phyloP scores from a whole-genome alignment of 257 asterid species.

The Solanum arcanum region DNA sequence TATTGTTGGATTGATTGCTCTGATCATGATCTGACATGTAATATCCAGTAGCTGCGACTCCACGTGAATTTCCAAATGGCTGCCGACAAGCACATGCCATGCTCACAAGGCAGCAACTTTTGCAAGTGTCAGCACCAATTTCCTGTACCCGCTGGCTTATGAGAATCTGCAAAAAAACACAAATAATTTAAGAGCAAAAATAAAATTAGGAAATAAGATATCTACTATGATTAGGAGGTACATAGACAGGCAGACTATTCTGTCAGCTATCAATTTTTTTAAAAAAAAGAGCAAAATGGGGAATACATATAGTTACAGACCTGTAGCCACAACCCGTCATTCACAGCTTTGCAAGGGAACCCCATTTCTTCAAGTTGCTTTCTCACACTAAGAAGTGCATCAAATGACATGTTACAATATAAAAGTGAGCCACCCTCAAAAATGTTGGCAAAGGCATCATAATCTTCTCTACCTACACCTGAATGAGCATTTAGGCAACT shows the following conservation, averaged over 20 bases:
- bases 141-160: constrained; percentile 91
- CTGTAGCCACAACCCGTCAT: constrained; percentile 99
- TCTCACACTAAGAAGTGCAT: constrained; percentile 78
- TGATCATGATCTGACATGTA: constrained; percentile 66
- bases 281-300: background rate
- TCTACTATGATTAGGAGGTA: background rate
- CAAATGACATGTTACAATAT: constrained; percentile 91
- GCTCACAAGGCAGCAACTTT: constrained; percentile 62
- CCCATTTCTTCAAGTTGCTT: constrained; percentile 96
- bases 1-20: constrained; percentile 36
- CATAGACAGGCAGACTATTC: background rate
- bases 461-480: constrained; percentile 75
- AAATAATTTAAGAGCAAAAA: background rate
- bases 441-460: constrained; percentile 67
- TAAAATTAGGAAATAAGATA: background rate
- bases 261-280: background rate
- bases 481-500: constrained; percentile 49
- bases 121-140: constrained; percentile 79
- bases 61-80: constrained; percentile 50
- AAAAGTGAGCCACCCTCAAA: constrained; percentile 89
- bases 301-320: constrained; percentile 18
- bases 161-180: constrained; percentile 57
- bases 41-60: constrained; percentile 51
- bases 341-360: constrained; percentile 94
- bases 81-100: constrained; percentile 79